phyloP scores from a whole-genome alignment of 2,329 filamentous ascomycete genomes.

The Thielaviopsis musarum region DNA sequence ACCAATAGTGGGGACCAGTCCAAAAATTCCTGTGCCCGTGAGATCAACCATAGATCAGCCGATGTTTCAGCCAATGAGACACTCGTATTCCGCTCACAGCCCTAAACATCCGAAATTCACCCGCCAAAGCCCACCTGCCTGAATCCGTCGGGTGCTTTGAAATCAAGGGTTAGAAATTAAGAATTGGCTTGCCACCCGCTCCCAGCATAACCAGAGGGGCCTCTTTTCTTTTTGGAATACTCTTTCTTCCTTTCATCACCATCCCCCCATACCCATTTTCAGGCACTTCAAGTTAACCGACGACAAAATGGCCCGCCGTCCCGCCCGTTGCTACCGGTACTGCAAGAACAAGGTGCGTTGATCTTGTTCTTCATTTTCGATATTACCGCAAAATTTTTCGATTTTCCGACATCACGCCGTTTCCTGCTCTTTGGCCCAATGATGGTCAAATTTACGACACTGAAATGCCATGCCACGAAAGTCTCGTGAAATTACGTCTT shows the following conservation, averaged over 20 bases:
- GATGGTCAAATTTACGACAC: background rate
- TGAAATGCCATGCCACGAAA: background rate
- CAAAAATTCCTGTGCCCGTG: slow-evolving; percentile 2
- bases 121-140: slow-evolving; percentile 7
- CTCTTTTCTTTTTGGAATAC: slow-evolving; percentile 8
- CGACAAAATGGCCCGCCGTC: slow-evolving; percentile 97
- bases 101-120: slow-evolving; percentile 25
- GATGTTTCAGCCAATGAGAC: slow-evolving; percentile 17
- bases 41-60: slow-evolving; percentile 12
- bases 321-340: slow-evolving; percentile 99
- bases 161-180: slow-evolving; percentile 28
- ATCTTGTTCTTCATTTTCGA: slow-evolving; percentile 7
- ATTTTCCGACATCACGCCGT: background rate
- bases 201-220: slow-evolving; percentile 10
- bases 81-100: slow-evolving; percentile 15
- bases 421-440: background rate
- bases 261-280: slow-evolving; percentile 17
- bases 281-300: slow-evolving; percentile 16
- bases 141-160: slow-evolving; percentile 29
- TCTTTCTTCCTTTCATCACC: slow-evolving; percentile 19
- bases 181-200: slow-evolving; percentile 13
- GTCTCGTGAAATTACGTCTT: background rate
- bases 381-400: background rate
- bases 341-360: slow-evolving; percentile 99
- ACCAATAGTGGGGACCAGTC: slow-evolving; percentile 5